Conservation (phyloP, 2,329 filamentous ascomycete species). For the Aspergillus niger region DNA sequence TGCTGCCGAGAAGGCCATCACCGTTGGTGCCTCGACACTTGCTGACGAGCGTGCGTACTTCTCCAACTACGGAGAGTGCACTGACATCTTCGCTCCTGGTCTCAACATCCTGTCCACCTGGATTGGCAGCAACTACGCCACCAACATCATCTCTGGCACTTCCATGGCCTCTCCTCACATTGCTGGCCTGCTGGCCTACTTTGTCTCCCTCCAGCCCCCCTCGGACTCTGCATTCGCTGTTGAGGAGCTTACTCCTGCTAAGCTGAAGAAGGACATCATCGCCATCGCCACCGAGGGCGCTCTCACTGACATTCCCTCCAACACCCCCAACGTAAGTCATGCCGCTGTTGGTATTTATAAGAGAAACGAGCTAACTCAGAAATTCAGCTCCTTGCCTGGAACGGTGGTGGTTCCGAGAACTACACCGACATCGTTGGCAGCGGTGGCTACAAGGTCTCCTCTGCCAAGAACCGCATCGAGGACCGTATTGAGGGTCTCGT, state of each 20-base stretch:
- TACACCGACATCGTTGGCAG: conserved; percentile 77
- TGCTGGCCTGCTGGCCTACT: conserved; percentile 93
- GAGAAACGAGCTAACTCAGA: conserved; percentile 26
- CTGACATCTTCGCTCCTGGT: conserved; percentile 97
- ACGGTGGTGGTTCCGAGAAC: conserved; percentile 93
- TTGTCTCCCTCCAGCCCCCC: conserved; percentile 91
- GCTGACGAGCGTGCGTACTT: conserved; percentile 98
- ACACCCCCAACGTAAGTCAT: conserved; percentile 75
- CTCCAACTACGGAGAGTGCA: conserved; percentile 99
- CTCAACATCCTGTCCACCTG: conserved; percentile 97
- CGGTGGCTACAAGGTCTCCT: conserved; percentile 65
- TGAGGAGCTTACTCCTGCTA: conserved; percentile 83
- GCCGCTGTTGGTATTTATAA: background rate
- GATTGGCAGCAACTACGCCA: conserved; percentile 93
- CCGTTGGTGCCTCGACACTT: conserved; percentile 91
- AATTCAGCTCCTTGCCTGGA: conserved; percentile 82
- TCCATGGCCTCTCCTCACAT: conserved; percentile 99
- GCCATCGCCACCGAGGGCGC: conserved; percentile 75
- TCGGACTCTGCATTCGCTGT: conserved; percentile 89
- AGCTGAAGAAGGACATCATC: conserved; percentile 89
- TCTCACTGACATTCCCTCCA: conserved; percentile 77
- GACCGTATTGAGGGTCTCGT: conserved; percentile 45
- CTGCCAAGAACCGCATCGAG: conserved; percentile 43
- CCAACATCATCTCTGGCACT: conserved; percentile 99
- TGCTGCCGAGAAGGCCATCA: conserved; percentile 86